Evolutionary conservation across 2,329 filamentous ascomycete species (phyloP), one percentile per base, ranked within the genome.

Genomic region (Geoglossum cookeanum): DNA sequence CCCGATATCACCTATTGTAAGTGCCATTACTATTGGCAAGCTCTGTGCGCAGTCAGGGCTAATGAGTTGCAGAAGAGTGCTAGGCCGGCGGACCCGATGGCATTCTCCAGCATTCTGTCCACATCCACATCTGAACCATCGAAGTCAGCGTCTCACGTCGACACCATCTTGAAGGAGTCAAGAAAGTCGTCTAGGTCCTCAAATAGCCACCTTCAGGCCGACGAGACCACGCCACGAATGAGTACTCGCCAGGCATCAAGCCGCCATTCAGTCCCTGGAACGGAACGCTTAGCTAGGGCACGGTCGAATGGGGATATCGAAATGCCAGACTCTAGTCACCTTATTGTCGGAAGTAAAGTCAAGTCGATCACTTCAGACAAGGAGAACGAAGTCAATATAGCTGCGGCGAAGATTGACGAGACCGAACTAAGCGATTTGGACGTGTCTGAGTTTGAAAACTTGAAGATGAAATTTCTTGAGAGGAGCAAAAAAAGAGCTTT

Each of bases 71-170:
- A 89, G 79, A 85, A 84, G 55, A 79, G 85, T 1, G 81, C 80
- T 63, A 82, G 89, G 68, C 77, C 83, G 45, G 83, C 84, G 59
- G 86, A 94, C 67, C 85, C 90, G 56, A 96, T 96, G 90, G 92
- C 90, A 4, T 92, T 97, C 66, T 92, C 88, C 62, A 96, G 90
- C 67, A 94, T 97, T 59, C 82, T 97, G 48, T 91, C 88, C 3
- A 89, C 80, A 62, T 78, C 85, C 57, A 83, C 88, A 58, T 81
- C 85, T 56, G 75, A 79, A 15, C 69, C 68, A 55, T 65, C 61
- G 11, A 55, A 63, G 17, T 55, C 48, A 22, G 59, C 60, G 29
- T 63, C 67, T 58, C 60, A 66, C 60, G 56, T 64, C 58, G 49
- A 53, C 3, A 53, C 22, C 6, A n/a, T 48, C 30, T 11, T 35